Percentiles rank a stretch among this genome's conserved stretches.
Conservation (phyloP, 306 rosid genomes). For the Lathyrus tuberosus region DNA sequence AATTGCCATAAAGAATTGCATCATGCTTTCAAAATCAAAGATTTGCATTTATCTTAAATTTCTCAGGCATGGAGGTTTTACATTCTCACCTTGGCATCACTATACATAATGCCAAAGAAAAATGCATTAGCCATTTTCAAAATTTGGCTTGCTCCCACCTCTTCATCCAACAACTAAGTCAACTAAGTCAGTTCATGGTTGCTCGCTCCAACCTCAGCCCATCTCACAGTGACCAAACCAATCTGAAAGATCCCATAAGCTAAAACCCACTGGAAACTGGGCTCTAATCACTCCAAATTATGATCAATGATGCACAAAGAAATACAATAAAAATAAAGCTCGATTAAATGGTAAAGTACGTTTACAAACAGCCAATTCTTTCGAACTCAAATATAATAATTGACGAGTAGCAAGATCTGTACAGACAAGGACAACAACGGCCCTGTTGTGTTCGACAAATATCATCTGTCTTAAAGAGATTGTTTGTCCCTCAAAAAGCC, state of each 20-base stretch:
- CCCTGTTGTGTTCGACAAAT: conserved; percentile 15
- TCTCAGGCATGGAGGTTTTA: too few relatives aligned
- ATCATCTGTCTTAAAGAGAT: background rate
- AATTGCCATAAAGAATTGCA: background rate
- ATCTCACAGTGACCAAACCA: background rate
- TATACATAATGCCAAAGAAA: background rate
- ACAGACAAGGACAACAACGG: background rate
- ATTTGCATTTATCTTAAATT: background rate
- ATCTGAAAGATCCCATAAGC: background rate
- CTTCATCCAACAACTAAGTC: background rate
- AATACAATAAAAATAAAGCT: conserved; percentile 19
- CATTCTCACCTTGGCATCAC: too few relatives aligned
- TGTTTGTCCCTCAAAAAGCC: background rate
- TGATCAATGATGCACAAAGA: background rate
- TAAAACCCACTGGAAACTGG: background rate
- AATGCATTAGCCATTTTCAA: background rate
- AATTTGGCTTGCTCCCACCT: background rate
- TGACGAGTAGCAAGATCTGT: background rate
- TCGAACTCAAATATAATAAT: conserved; percentile 2
- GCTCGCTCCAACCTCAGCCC: background rate
- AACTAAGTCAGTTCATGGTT: background rate
- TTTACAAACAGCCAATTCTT: background rate
- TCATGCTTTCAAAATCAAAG: background rate
- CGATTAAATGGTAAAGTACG: conserved; percentile 3
- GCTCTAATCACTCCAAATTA: background rate